Conservation (phyloP, 2,329 filamentous ascomycete genomes). For the Phialophora tarda region DNA sequence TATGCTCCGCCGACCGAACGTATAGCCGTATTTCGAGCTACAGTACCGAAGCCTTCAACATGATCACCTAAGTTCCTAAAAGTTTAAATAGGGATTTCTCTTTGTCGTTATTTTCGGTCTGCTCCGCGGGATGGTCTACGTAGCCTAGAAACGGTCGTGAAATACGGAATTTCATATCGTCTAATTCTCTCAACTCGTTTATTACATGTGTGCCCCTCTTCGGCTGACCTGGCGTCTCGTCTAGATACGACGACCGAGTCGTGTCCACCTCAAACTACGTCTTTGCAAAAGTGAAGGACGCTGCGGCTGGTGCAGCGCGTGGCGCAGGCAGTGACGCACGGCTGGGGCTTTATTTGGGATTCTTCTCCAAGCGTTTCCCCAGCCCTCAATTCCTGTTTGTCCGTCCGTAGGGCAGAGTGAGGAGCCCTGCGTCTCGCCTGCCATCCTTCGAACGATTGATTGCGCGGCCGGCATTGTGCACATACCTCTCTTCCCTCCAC, state of each 20-base stretch:
- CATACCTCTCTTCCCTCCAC: constrained; percentile 2
- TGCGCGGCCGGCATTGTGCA: constrained; percentile 9
- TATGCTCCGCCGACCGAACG: too few species aligned
- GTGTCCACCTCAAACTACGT: neutral
- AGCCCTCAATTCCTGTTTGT: constrained; percentile 6
- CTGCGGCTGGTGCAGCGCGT: neutral
- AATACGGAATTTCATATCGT: neutral
- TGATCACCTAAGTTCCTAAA: too few species aligned
- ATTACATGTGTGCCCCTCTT: neutral
- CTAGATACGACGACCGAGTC: neutral
- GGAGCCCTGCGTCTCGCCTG: constrained; percentile 11
- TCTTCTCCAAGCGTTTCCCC: constrained; percentile 1
- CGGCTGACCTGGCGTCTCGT: neutral
- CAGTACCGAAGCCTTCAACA: too few species aligned
- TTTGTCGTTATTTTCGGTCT: too few species aligned
- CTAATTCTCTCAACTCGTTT: neutral
- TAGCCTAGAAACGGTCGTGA: too few species aligned
- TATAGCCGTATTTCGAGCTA: too few species aligned
- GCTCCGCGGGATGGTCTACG: too few species aligned
- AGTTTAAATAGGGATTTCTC: too few species aligned
- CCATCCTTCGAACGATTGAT: constrained; percentile 10
- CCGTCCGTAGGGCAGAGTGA: constrained; percentile 20
- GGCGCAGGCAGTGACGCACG: constrained; percentile 2
- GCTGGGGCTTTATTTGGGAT: neutral
- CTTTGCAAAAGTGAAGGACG: neutral